Base-by-base conservation (phyloP, 2,329 filamentous ascomycete species). In the Clonostachys solani region DNA sequence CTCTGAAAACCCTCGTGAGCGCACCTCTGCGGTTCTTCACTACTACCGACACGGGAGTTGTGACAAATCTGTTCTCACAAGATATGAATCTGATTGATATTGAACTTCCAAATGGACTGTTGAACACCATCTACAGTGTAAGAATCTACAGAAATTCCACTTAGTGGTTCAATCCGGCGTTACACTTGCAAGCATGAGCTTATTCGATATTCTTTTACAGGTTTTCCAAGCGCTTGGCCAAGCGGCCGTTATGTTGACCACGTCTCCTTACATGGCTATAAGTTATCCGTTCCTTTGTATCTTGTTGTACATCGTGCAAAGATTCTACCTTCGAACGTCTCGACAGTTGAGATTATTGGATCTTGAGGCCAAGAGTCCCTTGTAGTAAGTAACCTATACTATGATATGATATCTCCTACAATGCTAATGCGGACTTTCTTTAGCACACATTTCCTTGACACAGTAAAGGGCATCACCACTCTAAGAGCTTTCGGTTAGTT, bases 291-390 rank as follows among this genome's bases (percentile, higher is more conserved):
- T 77, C 4, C 54, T 83, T 3, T 49, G 71, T 9, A 60, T 55
- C 0, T 50, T 73, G 1, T 50, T 83, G 1, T 83, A 73, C 47
- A 49, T 66, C 3, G 59, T 84, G 0, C 80, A 83, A 50, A 75
- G 68, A 45, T 71, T 81, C 43, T 85, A 85, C 52, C 67, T 85
- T 3, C 69, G 77, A 0, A 85, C 81, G 0, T 83, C 80, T 1
- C 66, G 80, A 0, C 81, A 85, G 56, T 58, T 86, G 8, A 71
- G 81, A 43, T 68, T 82, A 17, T 59, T 86, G 12, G 81, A 85
- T 42, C 69, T 86, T 1, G 82, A 86, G 57, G 72, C 77, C 2
- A 83, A 84, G 52, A 74, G 75, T 1, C 80, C 80, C 0, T 61
- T 83, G 0, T 81, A 79, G 63, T 77, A 69, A 23, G 68, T 50